Evolutionary conservation across 2,329 filamentous ascomycete genomes (phyloP).

Genomic region (Scleromitrula shiraiana): DNA sequence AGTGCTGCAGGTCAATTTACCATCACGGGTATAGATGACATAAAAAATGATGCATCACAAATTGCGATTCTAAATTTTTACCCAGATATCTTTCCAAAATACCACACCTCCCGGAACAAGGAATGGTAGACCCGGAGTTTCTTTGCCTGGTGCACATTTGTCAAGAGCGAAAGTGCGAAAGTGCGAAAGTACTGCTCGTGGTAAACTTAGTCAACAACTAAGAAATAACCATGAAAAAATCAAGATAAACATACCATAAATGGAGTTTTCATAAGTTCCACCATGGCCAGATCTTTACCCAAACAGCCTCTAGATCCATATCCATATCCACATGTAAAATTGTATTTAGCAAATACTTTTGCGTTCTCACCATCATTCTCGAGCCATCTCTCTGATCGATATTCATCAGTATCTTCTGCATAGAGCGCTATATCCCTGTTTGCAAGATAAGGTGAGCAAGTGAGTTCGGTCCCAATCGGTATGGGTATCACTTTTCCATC

Average conservation of each 20-base stretch:
- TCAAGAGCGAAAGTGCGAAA: neutral
- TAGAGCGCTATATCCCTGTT: constrained; percentile 2
- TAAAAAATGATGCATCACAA: neutral
- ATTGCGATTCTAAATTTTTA: neutral
- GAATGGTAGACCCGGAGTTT: neutral
- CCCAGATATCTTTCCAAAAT: constrained; percentile 1
- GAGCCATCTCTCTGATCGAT: constrained; percentile 2
- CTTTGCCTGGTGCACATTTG: neutral
- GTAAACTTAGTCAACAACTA: too few species aligned
- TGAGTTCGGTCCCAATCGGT: neutral
- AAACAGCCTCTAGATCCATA: constrained; percentile 5
- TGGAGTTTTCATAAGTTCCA: constrained; percentile 2
- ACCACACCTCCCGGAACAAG: neutral
- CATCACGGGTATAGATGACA: too few species aligned
- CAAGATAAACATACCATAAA: too few species aligned
- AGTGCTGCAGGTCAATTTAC: too few species aligned
- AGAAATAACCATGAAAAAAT: too few species aligned
- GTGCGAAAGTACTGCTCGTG: too few species aligned
- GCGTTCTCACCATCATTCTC: neutral
- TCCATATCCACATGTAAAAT: constrained; percentile 6
- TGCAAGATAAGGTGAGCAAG: neutral
- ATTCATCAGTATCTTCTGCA: constrained; percentile 2
- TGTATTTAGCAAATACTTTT: neutral
- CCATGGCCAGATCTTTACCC: constrained; percentile 4
- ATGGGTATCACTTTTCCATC: neutral